Evolutionary conservation across 306 rosid species (phyloP).

Genomic region (Casuarina cunninghamiana): DNA sequence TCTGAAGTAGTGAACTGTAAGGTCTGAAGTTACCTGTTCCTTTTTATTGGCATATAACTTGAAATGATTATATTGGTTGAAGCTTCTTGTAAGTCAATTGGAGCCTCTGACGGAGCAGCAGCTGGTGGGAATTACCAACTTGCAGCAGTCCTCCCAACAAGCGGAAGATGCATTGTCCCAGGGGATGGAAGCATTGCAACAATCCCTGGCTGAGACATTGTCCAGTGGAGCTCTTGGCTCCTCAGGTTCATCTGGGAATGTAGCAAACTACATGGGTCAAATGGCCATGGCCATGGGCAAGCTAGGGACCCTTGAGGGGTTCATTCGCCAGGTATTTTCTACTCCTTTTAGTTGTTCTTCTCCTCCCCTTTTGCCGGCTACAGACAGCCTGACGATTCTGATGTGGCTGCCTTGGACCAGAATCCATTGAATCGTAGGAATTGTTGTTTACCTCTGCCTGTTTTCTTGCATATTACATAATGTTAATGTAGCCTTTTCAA

Average conservation of each 20-base stretch:
- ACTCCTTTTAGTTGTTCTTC: background rate
- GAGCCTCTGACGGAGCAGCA: constrained; percentile 98
- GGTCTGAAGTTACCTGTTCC: background rate
- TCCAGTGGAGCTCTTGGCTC: constrained; percentile 73
- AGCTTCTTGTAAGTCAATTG: constrained; percentile 87
- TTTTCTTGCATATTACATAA: background rate
- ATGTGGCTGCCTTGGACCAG: background rate
- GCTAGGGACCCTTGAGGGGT: constrained; percentile 89
- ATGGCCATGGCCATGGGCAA: constrained; percentile 99
- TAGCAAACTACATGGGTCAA: constrained; percentile 96
- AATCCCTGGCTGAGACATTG: constrained; percentile 85
- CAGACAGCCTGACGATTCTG: background rate
- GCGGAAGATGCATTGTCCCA: constrained; percentile 99
- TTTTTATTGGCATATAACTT: background rate
- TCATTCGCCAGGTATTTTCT: constrained; percentile 83
- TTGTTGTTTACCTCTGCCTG: too few species aligned
- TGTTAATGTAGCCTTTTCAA: background rate
- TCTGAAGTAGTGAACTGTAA: background rate
- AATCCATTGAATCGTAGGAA: background rate
- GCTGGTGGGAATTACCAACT: constrained; percentile 70
- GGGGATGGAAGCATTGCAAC: constrained; percentile 98
- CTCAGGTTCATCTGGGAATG: constrained; percentile 84
- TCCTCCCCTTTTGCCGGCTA: background rate
- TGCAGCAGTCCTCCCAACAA: constrained; percentile 95
- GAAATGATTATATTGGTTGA: constrained; percentile 33